phyloP scores from a whole-genome alignment of 805 yeast species.

The Cyberlindnera xishuangbannaensis region DNA sequence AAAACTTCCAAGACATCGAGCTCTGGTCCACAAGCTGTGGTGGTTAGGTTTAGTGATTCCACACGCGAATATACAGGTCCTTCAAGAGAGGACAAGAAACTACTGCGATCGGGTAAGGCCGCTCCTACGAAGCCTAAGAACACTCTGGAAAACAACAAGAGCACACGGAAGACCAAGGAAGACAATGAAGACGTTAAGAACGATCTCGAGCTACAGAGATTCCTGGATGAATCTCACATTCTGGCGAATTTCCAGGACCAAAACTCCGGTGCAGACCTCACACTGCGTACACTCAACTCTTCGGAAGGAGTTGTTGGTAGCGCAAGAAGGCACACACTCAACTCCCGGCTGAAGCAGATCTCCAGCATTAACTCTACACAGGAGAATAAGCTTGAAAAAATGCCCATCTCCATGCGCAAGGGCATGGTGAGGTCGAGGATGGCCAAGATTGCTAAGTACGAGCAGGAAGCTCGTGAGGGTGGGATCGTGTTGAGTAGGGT shows the following conservation, averaged over 20 bases:
- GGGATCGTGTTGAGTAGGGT: constrained; percentile 81
- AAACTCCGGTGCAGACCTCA: constrained; percentile 54
- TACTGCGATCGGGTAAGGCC: constrained; percentile 51
- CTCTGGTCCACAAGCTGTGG: constrained; percentile 18
- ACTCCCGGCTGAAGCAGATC: constrained; percentile 46
- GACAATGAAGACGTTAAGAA: constrained; percentile 55
- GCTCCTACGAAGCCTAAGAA: constrained; percentile 35
- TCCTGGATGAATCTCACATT: constrained; percentile 68
- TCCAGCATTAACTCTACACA: constrained; percentile 37
- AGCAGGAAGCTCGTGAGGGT: constrained; percentile 78
- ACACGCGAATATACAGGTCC: constrained; percentile 26
- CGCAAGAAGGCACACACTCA: constrained; percentile 59
- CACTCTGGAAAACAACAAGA: not conserved
- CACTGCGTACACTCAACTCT: constrained; percentile 54
- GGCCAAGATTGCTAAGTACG: constrained; percentile 48
- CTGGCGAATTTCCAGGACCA: constrained; percentile 31
- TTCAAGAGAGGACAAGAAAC: constrained; percentile 44
- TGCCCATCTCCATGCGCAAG: constrained; percentile 85
- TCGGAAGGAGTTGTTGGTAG: constrained; percentile 44
- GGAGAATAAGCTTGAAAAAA: constrained; percentile 50
- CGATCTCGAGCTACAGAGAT: constrained; percentile 67
- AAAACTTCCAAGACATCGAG: not conserved
- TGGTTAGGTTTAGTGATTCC: constrained; percentile 37
- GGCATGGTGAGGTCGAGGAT: constrained; percentile 67
- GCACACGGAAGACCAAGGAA: constrained; percentile 21